phyloP scores from a whole-genome alignment of 768 basidiomycete species.

The Leucocoprinus birnbaumii region DNA sequence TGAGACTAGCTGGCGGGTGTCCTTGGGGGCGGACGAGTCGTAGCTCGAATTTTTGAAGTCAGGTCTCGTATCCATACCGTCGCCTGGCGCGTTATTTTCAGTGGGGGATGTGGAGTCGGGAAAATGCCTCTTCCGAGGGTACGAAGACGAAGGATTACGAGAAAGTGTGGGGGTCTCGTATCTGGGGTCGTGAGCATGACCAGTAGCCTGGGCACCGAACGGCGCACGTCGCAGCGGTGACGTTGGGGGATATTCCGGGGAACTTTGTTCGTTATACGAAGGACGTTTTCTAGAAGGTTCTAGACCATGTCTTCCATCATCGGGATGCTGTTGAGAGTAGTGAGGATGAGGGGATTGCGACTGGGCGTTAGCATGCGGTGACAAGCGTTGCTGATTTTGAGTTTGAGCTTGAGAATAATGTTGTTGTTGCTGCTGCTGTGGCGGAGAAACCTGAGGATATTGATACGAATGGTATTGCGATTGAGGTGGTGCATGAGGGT shows the following conservation, averaged over 20 bases:
- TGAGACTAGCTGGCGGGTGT: constrained; percentile 36
- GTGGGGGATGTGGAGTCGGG: constrained; percentile 4
- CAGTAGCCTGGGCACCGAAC: not conserved
- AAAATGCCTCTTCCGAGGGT: constrained; percentile 11
- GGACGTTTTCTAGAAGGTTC: constrained; percentile 8
- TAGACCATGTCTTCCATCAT: constrained; percentile 6
- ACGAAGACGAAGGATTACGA: constrained; percentile 5
- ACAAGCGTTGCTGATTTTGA: too few species aligned
- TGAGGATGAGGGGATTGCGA: constrained; percentile 1
- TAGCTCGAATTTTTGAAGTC: constrained; percentile 17
- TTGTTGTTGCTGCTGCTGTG: constrained; percentile 4
- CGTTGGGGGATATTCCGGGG: not conserved
- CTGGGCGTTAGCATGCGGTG: not conserved
- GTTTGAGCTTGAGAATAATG: not conserved
- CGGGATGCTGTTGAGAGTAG: constrained; percentile 2
- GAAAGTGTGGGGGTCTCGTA: constrained; percentile 1
- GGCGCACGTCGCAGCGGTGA: constrained; percentile 1
- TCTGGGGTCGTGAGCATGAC: constrained; percentile 3
- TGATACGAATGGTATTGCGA: not conserved
- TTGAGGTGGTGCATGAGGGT: constrained; percentile 1
- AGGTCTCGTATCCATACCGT: constrained; percentile 10
- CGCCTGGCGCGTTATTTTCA: constrained; percentile 11
- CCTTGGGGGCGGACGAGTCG: constrained; percentile 29
- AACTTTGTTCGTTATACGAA: constrained; percentile 1
- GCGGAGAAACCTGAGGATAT: not conserved